These are phyloP conservation scores for Sindora glabra DNA, from an alignment of 306 rosid genomes.

Conservation along the genomic window DNA sequence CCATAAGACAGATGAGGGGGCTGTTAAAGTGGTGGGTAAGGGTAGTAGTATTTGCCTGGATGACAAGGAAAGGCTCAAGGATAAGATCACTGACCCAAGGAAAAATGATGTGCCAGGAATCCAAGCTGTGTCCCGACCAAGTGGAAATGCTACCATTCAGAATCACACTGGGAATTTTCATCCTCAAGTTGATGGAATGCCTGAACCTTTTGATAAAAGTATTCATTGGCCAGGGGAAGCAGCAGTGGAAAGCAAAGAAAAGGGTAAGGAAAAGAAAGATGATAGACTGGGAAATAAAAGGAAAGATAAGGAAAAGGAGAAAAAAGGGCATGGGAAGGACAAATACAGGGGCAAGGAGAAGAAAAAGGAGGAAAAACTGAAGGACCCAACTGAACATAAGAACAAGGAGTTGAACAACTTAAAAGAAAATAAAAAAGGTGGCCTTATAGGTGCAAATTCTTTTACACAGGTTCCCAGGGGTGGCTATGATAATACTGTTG, in stretches of 20 bases:
- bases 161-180: constrained; percentile 33
- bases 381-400: constrained; percentile 26
- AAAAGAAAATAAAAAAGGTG: constrained; percentile 41
- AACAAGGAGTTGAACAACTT: constrained; percentile 29
- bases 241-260: constrained; percentile 30
- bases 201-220: constrained; percentile 34
- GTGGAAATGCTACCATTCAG: constrained; percentile 41
- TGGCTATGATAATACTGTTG: constrained; percentile 29
- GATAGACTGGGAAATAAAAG: constrained; percentile 57
- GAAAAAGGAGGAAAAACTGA: constrained; percentile 45
- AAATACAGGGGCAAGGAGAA: constrained; percentile 76
- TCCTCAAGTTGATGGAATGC: constrained; percentile 41
- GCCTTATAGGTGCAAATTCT: constrained; percentile 27
- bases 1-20: constrained; percentile 50
- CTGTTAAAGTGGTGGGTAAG: constrained; percentile 48
- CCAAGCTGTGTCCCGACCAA: constrained; percentile 17
- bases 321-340: constrained; percentile 69
- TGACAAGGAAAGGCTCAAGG: constrained; percentile 40
- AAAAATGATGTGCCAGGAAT: constrained; percentile 45
- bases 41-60: constrained; percentile 28
- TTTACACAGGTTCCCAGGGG: constrained; percentile 37
- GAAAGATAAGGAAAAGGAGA: constrained; percentile 62
- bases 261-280: constrained; percentile 47
- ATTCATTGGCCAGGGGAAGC: constrained; percentile 34
- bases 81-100: constrained; percentile 35